These are phyloP conservation scores for Fusarium duplospermum DNA, from an alignment of 2,329 filamentous ascomycete genomes.

Conservation along the genomic window DNA sequence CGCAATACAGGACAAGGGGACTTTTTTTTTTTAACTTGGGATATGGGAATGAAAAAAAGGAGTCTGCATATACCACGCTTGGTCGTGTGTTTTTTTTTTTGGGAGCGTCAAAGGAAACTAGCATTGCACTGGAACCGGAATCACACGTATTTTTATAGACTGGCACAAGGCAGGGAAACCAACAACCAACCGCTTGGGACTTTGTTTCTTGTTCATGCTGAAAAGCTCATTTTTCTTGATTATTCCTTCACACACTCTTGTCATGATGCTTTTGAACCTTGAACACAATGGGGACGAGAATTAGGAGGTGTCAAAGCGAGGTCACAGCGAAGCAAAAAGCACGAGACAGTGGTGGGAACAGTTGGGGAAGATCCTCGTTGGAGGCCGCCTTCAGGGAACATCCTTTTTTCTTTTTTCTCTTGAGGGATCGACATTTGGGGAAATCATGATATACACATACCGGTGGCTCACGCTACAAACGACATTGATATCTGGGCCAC, in stretches of 20 bases:
- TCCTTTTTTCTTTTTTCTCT: not conserved
- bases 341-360: not conserved
- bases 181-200: constrained; percentile 43
- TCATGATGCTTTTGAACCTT: not conserved
- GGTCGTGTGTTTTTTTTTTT: constrained; percentile 40
- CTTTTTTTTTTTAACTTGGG: not conserved
- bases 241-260: constrained; percentile 1
- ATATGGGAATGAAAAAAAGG: constrained; percentile 41
- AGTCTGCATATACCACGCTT: constrained; percentile 44
- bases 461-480: constrained; percentile 35
- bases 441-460: constrained; percentile 41
- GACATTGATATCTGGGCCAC: constrained; percentile 17
- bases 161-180: constrained; percentile 41
- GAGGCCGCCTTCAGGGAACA: constrained; percentile 26
- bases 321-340: not conserved
- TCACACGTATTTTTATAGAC: constrained; percentile 43
- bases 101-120: constrained; percentile 37
- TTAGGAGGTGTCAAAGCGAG: constrained; percentile 1
- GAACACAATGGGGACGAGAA: not conserved
- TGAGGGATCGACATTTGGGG: constrained; percentile 27
- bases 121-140: constrained; percentile 42
- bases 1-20: constrained; percentile 30
- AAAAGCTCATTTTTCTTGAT: constrained; percentile 33
- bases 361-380: not conserved
- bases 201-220: constrained; percentile 34